Conservation (phyloP, 192 early-diverging fungal genomes). For the Spizellomyces sp. region DNA sequence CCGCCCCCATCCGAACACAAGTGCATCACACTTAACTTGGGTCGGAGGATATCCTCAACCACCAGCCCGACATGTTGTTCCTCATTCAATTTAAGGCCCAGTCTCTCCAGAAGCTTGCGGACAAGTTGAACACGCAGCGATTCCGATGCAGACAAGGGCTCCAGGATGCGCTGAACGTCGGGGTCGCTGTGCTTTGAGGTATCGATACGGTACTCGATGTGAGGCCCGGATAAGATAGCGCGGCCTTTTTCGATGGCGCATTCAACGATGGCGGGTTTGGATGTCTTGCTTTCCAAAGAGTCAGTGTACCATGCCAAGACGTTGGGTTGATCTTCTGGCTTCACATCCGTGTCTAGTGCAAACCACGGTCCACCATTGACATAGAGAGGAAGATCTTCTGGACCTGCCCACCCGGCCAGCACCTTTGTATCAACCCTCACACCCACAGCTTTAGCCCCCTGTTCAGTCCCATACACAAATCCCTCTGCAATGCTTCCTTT, state of each 20-base stretch:
- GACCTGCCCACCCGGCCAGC: not conserved
- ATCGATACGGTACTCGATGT: slow-evolving; percentile 78
- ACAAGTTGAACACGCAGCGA: slow-evolving; percentile 28
- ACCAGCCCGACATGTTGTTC: not conserved
- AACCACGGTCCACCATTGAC: slow-evolving; percentile 58
- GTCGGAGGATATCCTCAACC: not conserved
- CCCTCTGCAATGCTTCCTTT: slow-evolving; percentile 76
- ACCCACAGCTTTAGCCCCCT: slow-evolving; percentile 66
- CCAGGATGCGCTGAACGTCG: slow-evolving; percentile 1
- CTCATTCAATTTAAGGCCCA: slow-evolving; percentile 65
- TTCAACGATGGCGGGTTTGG: slow-evolving; percentile 61
- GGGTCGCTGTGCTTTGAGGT: slow-evolving; percentile 49
- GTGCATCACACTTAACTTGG: slow-evolving; percentile 14
- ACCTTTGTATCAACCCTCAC: slow-evolving; percentile 42
- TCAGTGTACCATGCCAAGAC: slow-evolving; percentile 47
- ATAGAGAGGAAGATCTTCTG: slow-evolving; percentile 23
- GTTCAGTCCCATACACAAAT: slow-evolving; percentile 84
- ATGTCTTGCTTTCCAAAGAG: not conserved
- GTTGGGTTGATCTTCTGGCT: not conserved
- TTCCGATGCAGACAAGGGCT: not conserved
- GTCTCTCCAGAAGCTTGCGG: slow-evolving; percentile 57
- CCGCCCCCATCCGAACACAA: slow-evolving; percentile 16
- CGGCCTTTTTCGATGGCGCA: slow-evolving; percentile 63
- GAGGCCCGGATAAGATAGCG: slow-evolving; percentile 80
- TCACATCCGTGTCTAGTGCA: slow-evolving; percentile 11